Evolutionary conservation across 805 yeast species (phyloP).

Genomic region (Pichia gijzeniarum): DNA sequence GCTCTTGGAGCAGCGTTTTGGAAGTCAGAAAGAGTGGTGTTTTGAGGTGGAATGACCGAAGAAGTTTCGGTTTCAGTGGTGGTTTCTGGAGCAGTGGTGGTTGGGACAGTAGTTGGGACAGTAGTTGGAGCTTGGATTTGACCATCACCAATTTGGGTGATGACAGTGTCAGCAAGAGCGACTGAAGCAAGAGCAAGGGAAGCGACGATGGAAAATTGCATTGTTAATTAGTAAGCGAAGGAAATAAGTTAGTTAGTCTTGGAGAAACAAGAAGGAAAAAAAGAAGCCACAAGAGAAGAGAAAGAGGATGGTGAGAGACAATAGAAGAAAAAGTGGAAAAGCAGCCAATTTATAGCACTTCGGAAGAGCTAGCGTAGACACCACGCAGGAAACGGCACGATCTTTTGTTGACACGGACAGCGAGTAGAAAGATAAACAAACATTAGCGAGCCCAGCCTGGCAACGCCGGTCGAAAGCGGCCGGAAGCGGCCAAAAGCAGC

Average conservation of each 20-base stretch:
- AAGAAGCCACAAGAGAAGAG: neutral
- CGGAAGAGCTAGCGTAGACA: neutral
- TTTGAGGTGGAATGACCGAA: slow-evolving; percentile 12
- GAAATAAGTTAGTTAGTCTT: neutral
- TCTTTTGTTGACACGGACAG: too few relatives aligned
- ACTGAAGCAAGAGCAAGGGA: slow-evolving; percentile 29
- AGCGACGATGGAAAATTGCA: slow-evolving; percentile 19
- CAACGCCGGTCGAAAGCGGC: too few relatives aligned
- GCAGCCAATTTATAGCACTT: neutral
- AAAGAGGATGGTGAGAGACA: neutral
- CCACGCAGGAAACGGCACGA: too few relatives aligned
- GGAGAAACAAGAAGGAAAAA: slow-evolving; percentile 2
- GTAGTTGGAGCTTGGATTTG: slow-evolving; percentile 42
- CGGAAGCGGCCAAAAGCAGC: too few relatives aligned
- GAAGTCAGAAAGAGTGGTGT: slow-evolving; percentile 16
- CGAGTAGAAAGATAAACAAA: too few relatives aligned
- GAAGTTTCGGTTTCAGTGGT: slow-evolving; percentile 22
- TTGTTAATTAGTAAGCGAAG: slow-evolving; percentile 11
- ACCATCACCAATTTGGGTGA: slow-evolving; percentile 57
- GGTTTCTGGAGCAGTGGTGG: slow-evolving; percentile 8
- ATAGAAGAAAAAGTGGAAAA: neutral
- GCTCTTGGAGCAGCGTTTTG: slow-evolving; percentile 19
- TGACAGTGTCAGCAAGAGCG: slow-evolving; percentile 29
- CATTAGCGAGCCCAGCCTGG: too few relatives aligned
- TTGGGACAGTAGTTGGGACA: slow-evolving; percentile 9